phyloP scores from a whole-genome alignment of 164 flowering plant species.

The Hamamelis virginiana region DNA sequence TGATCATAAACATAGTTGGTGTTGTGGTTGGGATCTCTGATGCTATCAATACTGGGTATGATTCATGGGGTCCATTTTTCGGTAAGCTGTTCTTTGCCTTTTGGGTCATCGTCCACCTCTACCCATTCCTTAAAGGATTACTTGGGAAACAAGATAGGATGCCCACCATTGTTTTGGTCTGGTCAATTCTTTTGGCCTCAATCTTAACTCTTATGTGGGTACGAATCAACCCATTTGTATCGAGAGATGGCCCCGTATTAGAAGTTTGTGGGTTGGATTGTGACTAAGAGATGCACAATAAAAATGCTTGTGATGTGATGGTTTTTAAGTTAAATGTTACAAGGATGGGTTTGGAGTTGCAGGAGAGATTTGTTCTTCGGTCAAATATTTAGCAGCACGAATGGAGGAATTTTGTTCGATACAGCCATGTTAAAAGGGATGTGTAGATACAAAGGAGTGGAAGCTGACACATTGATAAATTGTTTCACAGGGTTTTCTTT shows the following conservation, averaged over 20 bases:
- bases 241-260: conserved; percentile 24
- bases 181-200: conserved; percentile 49
- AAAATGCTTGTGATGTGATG: too few relatives aligned
- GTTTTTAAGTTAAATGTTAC: too few relatives aligned
- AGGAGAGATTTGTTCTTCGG: neutral
- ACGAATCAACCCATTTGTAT: conserved; percentile 18
- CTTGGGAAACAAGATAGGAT: conserved; percentile 38
- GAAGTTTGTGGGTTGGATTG: conserved; percentile 33
- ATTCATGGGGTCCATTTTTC: conserved; percentile 35
- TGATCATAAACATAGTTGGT: conserved; percentile 39
- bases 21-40: conserved; percentile 41
- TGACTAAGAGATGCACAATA: conserved; percentile 6
- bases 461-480: neutral
- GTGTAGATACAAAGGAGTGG: neutral
- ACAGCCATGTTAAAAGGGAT: neutral
- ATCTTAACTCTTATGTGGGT: conserved; percentile 23
- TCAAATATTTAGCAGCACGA: neutral
- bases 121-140: conserved; percentile 51
- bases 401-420: neutral
- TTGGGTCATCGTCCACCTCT: conserved; percentile 40
- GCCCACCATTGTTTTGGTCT: conserved; percentile 47
- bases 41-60: conserved; percentile 49
- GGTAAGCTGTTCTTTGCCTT: conserved; percentile 33
- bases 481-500: neutral
- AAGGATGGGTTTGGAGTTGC: neutral